These are phyloP conservation scores for Aspergillus udagawae DNA, from an alignment of 2,329 filamentous ascomycete genomes.

Conservation along the genomic window DNA sequence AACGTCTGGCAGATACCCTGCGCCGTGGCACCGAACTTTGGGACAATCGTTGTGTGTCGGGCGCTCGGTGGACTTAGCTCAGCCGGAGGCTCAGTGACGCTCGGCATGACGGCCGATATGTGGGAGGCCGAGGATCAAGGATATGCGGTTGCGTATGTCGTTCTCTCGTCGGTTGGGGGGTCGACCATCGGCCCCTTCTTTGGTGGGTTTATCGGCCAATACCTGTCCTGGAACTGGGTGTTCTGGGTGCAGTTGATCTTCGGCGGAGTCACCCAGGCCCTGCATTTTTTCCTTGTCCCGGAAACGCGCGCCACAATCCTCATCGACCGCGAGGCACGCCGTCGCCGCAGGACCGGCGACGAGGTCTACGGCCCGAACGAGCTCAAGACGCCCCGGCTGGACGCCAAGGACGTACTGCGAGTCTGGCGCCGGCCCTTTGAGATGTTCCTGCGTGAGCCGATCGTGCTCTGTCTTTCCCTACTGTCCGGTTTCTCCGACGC, in stretches of 20 bases:
- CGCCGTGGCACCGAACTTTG: conserved; percentile 69
- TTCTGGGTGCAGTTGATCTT: conserved; percentile 87
- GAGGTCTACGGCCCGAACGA: conserved; percentile 72
- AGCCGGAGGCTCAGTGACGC: conserved; percentile 67
- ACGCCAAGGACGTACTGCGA: conserved; percentile 56
- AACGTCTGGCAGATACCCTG: conserved; percentile 74
- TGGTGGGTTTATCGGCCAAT: conserved; percentile 70
- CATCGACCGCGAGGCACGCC: conserved; percentile 75
- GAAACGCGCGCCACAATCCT: conserved; percentile 74
- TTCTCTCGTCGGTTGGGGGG: conserved; percentile 75
- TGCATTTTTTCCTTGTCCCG: conserved; percentile 67
- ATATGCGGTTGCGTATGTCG: conserved; percentile 70
- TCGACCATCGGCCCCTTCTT: conserved; percentile 73
- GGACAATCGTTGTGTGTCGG: conserved; percentile 63
- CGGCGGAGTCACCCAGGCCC: conserved; percentile 63
- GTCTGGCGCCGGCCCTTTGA: conserved; percentile 60
- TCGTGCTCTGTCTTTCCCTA: conserved; percentile 58
- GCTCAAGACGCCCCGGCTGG: conserved; percentile 55
- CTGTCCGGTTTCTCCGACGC: conserved; percentile 62
- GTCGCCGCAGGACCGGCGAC: conserved; percentile 59
- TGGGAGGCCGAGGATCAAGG: conserved; percentile 69
- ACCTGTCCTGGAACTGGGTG: conserved; percentile 67
- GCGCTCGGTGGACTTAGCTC: conserved; percentile 67
- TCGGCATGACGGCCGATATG: conserved; percentile 72
- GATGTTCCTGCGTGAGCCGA: conserved; percentile 63